Base-by-base conservation (phyloP, 2,329 filamentous ascomycete genomes). In the Apiospora malaysiana region DNA sequence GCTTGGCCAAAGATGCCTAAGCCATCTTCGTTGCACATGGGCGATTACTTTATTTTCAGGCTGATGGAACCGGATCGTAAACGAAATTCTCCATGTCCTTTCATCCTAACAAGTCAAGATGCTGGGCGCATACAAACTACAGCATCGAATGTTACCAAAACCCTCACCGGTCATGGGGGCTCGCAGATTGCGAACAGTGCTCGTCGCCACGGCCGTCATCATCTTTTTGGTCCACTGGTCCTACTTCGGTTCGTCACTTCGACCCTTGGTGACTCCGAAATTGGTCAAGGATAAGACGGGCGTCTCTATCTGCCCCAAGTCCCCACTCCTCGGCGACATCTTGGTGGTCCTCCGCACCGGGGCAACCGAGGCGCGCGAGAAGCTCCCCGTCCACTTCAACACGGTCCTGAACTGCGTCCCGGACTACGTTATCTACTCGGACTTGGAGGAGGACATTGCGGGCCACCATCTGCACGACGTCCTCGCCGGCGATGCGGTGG, bases 271-370 rank as follows among this genome's bases (percentile, higher is more conserved):
- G 2, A 21, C n/a, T 14, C 10, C 23, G 8, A 32, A 32, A 6
- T 32, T 32, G 32, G 32, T 9, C 1, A 45, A 4, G 2, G 14
- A 5, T 1, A 45, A 16, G 5, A 23, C 40, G n/a, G 25, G 2
- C 2, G 7, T 37, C 21, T 3, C 40, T 0, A 12, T 45, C n/a
- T 66, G 65, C 12, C 65, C 40, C 18, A 4, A 45, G 5, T 66
- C 65, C 4, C n/a, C 65, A 18, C 21, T 66, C 1, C 40, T 27
- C 5, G 65, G 87, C 3, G 83, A 90, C 75, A 78, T 90, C 66
- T 85, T 90, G 71, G 83, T 90, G 12, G 80, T 89, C 10, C 81
- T 91, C 71, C 86, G 87, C 72, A 90, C 88, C 0, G 89, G 88
- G 68, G 87, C 88, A n/a, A 88, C 87, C 9, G 88, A 90, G 74